These are phyloP conservation scores for Candolleomyces aberdarensis DNA, from an alignment of 768 basidiomycete genomes.

Conservation along the genomic window DNA sequence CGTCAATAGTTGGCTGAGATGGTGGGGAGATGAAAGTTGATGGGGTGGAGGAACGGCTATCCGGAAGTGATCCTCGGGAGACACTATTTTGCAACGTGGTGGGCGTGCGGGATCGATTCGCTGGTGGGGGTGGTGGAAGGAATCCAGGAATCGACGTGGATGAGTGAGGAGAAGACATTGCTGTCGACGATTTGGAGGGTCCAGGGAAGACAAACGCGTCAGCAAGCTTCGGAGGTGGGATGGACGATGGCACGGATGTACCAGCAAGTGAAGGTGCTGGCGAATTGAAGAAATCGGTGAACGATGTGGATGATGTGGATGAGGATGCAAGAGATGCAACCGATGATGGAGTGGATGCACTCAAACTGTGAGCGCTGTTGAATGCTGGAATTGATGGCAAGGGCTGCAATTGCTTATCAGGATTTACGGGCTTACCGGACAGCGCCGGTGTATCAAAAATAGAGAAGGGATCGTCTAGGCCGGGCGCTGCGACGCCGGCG, in stretches of 20 bases:
- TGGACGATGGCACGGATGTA: background rate
- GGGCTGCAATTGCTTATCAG: slow-evolving; percentile 11
- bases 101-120: background rate
- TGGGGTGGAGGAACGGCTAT: background rate
- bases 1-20: slow-evolving; percentile 17
- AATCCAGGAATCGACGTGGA: background rate
- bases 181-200: background rate
- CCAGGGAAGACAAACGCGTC: background rate
- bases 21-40: background rate
- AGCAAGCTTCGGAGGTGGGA: background rate
- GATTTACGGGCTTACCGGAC: slow-evolving; percentile 10
- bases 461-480: slow-evolving; percentile 20
- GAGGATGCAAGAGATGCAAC: background rate
- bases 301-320: background rate
- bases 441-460: slow-evolving; percentile 20
- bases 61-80: background rate
- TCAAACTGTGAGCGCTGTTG: slow-evolving; percentile 12
- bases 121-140: slow-evolving; percentile 2
- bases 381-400: slow-evolving; percentile 9
- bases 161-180: background rate
- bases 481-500: background rate
- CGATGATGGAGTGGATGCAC: background rate
- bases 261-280: background rate
- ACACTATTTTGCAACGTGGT: background rate
- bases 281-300: background rate